Base-by-base conservation (phyloP, 2,329 filamentous ascomycete species). In the Aspergillus oerlinghausenensis region DNA sequence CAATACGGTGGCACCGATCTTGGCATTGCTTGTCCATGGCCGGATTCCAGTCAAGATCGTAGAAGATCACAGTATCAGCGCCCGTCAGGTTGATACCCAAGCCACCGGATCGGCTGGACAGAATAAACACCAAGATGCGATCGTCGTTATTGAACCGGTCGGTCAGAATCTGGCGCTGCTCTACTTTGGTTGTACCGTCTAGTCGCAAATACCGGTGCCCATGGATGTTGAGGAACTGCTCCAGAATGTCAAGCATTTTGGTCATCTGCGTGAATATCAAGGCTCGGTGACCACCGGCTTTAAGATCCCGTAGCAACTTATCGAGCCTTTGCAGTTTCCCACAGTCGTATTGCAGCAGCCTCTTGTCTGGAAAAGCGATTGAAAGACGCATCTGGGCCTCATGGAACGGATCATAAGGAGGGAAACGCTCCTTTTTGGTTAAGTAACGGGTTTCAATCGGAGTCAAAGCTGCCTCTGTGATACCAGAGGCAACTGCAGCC, bases 181-280 rank as follows among this genome's bases (percentile, higher is more conserved):
- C 94, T 14, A 97, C 88, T 70, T 96, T 96, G 23, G 94, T 97
- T 5, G 91, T 88, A n/a, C 94, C 94, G 70, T 99, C 94, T 4
- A 99, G 84, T 21, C 94, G 91, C 19, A 99, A 83, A 70, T 99
- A 99, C 55, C 95, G 94, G 77, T 97, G 90, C 0, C 93, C 93
- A 67, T 99, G 93, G 51, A 99, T 97, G 70, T 97, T 97, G 64
- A 99, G 84, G 70, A 99, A 99, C 65, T 94, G 92, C 73, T 99
- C 94, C 2, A 99, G 82, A 55, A 99, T 96, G 72, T 99, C 93
- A 19, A 99, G 82, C 49, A 97, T 94, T 72, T 96, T 96, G 49
- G 94, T 97, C 94, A 99, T 99, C 70, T 99, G 94, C 0, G 95
- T 97, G 74, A 99, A 99, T 71, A 99, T 99, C 51, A 99, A 81